Evolutionary conservation across 176 grass and related monocot species (phyloP), one percentile per base, ranked within the genome.

Genomic region (Calamus simplicifolius): DNA sequence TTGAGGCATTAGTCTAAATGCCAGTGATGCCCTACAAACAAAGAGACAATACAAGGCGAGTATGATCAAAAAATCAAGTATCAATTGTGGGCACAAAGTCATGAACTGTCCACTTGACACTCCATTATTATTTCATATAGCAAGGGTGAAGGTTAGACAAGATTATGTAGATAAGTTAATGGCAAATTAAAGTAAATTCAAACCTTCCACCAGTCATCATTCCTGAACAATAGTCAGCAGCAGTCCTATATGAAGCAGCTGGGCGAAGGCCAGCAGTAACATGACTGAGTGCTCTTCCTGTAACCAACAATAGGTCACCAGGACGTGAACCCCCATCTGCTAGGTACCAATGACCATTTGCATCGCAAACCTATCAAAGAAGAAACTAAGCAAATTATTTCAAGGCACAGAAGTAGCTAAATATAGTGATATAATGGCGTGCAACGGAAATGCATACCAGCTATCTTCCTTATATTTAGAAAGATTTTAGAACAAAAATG

Each of bases 321-420:
- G 78, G 71, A 54, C 77, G 49, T 31, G 70, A 74, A 75, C 21
- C 29, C 3, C 27, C 71, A 73, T 88, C 89, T 49, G 84, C 84
- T 70, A 81, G 25, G 71, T 81, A 94, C 89, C 89, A 88, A 67
- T 67, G 77, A 66, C 84, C 89, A 76, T 88, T 85, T 73, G 84
- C 71, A 65, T 93, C 68, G 62, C 71, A 88, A 59, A 94, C 89
- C 89, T 87, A 69, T 52, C 69, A 79, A 80, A 76, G 19, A 84
- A 66, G 50, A 18, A 62, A 25, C 56, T 66, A 65, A 81, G 50
- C 57, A 73, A 58, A 69, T 73, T 59, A 38, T 70, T 61, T 48
- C 27, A 31, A 64, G n/a, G 52, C 19, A 63, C 43, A 23, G 30
- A 60, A 27, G 35, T 43, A 43, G 8, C 35, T 8, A 43, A 43